Percentiles rank a stretch among this genome's conserved stretches.
Evolutionary conservation across 2,329 filamentous ascomycete species (phyloP).

Genomic region (Fusarium robinianum): DNA sequence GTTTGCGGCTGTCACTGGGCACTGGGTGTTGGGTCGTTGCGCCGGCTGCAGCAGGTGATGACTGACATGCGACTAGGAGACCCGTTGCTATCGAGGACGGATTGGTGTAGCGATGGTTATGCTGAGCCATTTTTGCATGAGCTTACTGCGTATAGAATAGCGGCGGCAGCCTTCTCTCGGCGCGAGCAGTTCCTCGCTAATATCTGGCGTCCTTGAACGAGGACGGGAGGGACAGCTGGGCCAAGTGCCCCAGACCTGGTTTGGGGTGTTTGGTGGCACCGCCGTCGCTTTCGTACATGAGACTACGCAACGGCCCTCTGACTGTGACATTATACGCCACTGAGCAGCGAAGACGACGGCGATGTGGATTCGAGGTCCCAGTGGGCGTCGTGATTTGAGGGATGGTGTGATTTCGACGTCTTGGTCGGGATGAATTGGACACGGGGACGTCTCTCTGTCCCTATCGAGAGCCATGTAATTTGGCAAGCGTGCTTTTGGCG

Average conservation of each 20-base stretch:
- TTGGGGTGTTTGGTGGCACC: slow-evolving; percentile 27
- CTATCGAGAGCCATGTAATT: slow-evolving; percentile 29
- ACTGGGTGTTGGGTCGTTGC: slow-evolving; percentile 19
- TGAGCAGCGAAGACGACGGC: slow-evolving; percentile 20
- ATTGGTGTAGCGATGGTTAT: slow-evolving; percentile 22
- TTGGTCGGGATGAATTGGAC: slow-evolving; percentile 27
- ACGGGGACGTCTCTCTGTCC: slow-evolving; percentile 15
- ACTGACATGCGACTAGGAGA: slow-evolving; percentile 32
- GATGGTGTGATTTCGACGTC: slow-evolving; percentile 35
- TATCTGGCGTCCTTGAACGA: no score
- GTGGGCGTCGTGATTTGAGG: slow-evolving; percentile 23
- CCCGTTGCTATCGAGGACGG: slow-evolving; percentile 30
- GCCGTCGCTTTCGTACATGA: slow-evolving; percentile 30
- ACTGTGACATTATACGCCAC: slow-evolving; percentile 25
- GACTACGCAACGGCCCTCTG: slow-evolving; percentile 26
- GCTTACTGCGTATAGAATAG: slow-evolving; percentile 7
- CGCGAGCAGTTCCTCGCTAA: slow-evolving; percentile 18
- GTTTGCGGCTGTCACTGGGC: slow-evolving; percentile 34
- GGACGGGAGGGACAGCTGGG: no score
- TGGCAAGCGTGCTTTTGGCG: slow-evolving; percentile 16
- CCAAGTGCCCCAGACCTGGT: no score
- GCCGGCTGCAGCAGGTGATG: slow-evolving; percentile 33
- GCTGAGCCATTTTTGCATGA: slow-evolving; percentile 38
- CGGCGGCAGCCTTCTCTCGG: slow-evolving; percentile 21
- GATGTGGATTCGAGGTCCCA: slow-evolving; percentile 32